phyloP scores from a whole-genome alignment of 305 asterid genomes.

The Fraxinus paxiana region DNA sequence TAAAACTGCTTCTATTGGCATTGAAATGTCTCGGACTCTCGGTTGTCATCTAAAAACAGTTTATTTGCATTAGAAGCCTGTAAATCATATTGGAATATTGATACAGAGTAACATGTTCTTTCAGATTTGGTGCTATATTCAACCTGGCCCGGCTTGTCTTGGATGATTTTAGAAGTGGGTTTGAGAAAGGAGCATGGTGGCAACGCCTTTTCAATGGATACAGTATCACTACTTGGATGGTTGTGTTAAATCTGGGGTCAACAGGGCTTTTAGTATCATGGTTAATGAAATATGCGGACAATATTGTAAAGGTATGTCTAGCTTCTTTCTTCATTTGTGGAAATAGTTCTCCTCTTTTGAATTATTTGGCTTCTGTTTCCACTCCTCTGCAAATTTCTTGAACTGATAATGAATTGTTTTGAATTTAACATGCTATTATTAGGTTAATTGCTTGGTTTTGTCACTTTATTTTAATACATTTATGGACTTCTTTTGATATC shows the following conservation, averaged over 20 bases:
- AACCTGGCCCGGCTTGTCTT: conserved; percentile 69
- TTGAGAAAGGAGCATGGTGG: conserved; percentile 91
- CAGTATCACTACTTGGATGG: conserved; percentile 79
- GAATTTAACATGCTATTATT: neutral
- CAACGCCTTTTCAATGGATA: conserved; percentile 79
- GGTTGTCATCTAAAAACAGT: conserved; percentile 7
- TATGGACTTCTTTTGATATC: neutral
- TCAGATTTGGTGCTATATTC: conserved; percentile 89
- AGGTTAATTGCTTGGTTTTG: neutral
- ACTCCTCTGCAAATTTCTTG: neutral
- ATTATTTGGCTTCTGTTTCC: neutral
- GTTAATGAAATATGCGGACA: conserved; percentile 97
- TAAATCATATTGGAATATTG: conserved; percentile 18
- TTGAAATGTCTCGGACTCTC: neutral
- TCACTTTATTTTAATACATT: neutral
- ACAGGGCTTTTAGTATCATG: conserved; percentile 91
- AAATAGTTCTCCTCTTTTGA: neutral
- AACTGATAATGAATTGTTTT: neutral
- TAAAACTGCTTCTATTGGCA: neutral
- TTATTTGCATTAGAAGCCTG: conserved; percentile 14
- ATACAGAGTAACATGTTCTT: conserved; percentile 22
- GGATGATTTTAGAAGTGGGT: conserved; percentile 87
- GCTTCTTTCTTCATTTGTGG: conserved; percentile 1
- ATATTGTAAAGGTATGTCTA: conserved; percentile 74
- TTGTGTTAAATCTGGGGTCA: conserved; percentile 89